Base-by-base conservation (phyloP, 2,329 filamentous ascomycete species). In the Teratosphaeria nubilosa region DNA sequence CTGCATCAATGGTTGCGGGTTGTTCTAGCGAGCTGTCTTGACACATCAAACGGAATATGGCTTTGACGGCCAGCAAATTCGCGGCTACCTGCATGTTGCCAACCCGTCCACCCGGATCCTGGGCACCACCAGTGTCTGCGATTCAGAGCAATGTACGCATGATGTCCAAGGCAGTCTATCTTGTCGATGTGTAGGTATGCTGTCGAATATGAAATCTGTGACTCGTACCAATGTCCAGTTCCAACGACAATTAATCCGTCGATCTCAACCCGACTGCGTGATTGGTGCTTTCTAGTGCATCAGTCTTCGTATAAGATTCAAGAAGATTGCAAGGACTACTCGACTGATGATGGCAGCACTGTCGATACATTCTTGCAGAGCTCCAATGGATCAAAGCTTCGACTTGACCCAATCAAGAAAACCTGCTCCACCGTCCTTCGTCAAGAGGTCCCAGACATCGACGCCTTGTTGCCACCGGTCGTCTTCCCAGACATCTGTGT, bases 401-500 rank as follows among this genome's bases (percentile, higher is more conserved):
- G 66, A 63, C 45, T 37, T 60, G 37, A 67, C 53, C 65, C 64
- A 65, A 45, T 55, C 56, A 14, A 67, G 55, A 11, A 66, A 16
- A n/a, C 64, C 64, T 48, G 41, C 27, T 9, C 25, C 53, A n/a
- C 51, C 50, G n/a, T 65, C 55, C n/a, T 60, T 61, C 54, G 68
- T 70, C 52, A 78, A 60, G 0, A 68, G 62, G 52, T 76, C 67
- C 80, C 81, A 83, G 2, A 80, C 71, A 53, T 68, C 64, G 22
- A 81, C 58, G 0, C 77, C 78, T 48, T 77, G 72, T 2, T 78
- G 74, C 72, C 79, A 77, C 57, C 71, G 58, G 53, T 64, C 67
- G 66, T 83, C 81, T 13, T 71, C 64, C 69, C 77, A 76, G 56
- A 78, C 69, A 55, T 74, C 74, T 5, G 81, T 73, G 11, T 58